These are phyloP conservation scores for Nannochloris sp. DNA, from an alignment of 139 green algal species.

Conservation along the genomic window DNA sequence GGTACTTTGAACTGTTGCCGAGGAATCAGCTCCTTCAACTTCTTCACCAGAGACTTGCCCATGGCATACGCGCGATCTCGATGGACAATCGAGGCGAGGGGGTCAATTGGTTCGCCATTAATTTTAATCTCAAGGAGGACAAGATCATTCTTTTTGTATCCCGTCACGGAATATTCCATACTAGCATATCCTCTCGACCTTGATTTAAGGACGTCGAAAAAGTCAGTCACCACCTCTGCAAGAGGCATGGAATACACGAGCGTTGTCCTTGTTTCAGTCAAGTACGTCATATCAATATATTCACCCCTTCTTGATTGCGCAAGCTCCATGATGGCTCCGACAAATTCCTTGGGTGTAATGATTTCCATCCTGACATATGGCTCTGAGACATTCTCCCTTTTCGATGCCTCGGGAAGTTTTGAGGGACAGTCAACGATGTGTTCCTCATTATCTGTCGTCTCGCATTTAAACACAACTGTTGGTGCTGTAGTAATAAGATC, in stretches of 20 bases:
- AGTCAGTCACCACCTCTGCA: constrained; percentile 92
- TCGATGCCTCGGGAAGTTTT: constrained; percentile 64
- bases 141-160: constrained; percentile 77
- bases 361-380: constrained; percentile 83
- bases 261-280: constrained; percentile 76
- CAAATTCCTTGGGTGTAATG: constrained; percentile 80
- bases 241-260: constrained; percentile 93
- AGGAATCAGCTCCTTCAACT: constrained; percentile 93
- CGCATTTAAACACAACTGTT: constrained; percentile 78
- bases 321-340: constrained; percentile 94
- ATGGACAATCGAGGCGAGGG: constrained; percentile 79
- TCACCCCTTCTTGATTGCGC: constrained; percentile 58
- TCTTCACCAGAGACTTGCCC: constrained; percentile 59
- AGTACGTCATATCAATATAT: constrained; percentile 92
- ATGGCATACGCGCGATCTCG: constrained; percentile 57
- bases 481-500: constrained; percentile 95
- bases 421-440: constrained; percentile 65
- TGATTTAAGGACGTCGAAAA: constrained; percentile 95
- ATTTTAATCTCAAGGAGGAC: constrained; percentile 89
- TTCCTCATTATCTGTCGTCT: constrained; percentile 50
- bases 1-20: constrained; percentile 82
- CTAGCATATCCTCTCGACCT: constrained; percentile 85
- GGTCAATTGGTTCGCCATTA: constrained; percentile 76
- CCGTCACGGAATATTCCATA: constrained; percentile 89
- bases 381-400: constrained; percentile 71